Base-by-base conservation (phyloP, 805 yeast species). In the Suhomyces pyralidae region DNA sequence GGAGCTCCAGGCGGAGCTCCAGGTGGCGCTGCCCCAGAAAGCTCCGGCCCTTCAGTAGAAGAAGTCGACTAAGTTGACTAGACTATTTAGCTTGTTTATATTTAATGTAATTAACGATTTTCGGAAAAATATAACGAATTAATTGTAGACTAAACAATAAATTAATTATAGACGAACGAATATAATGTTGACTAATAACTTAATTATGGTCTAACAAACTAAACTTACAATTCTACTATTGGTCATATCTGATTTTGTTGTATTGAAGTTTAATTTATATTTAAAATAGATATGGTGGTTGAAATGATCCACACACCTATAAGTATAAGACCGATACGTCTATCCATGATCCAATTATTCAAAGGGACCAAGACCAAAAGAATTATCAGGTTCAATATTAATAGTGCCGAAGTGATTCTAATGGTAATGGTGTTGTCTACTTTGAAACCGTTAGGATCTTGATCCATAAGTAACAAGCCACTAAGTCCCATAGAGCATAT, bases 401-500 rank as follows among this genome's bases (percentile, higher is more conserved):
- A 51, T 4, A 65, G 61, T 2, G 60, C 7, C 7, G 56, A 55
- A 7, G 67, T 60, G 12, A 65, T 55, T 1, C 52, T 36, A n/a
- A 70, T 53, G 5, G 71, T 67, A 9, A 48, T 48, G 6, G 64
- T 61, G 6, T 52, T 43, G 14, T 62, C 61, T 12, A 66, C 52
- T 20, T 47, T 47, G 51, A 58, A 60, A 2, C 63, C 63, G 7
- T 32, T 22, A 6, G 38, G 32, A 12, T 46, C 28, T 38, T 28
- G 40, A 32, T 24, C 30, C 49, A 36, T 49, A 4, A 62, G 36
- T 6, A 69, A 30, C 32, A 89, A 55, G 0, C 93, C 91, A 58
- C 88, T 86, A 5, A 86, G 61, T 0, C 97, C 97, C 54, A 93
- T 71, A 0, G 97, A 96, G 40, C 92, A 75, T 9, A 94, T 71